Percentiles rank a stretch among this genome's conserved stretches.
Conservation (phyloP, 345 rosid species). For the Gossypium sturtianum region DNA sequence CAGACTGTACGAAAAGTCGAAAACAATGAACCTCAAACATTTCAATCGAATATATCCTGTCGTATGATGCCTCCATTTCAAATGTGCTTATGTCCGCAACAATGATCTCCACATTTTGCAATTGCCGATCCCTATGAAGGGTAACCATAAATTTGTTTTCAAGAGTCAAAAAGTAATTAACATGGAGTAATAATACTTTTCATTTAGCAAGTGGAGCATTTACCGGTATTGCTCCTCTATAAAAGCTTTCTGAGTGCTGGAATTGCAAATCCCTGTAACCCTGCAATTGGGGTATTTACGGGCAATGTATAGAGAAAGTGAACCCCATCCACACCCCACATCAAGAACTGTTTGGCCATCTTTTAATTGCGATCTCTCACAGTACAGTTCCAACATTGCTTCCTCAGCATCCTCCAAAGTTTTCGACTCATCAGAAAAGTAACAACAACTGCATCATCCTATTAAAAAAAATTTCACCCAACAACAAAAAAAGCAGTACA, state of each 20-base stretch:
- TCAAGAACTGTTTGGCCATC: conserved; percentile 81
- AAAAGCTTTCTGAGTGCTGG: conserved; percentile 58
- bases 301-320: conserved; percentile 68
- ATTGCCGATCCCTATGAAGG: conserved; percentile 42
- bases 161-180: neutral
- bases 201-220: neutral
- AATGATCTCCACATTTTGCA: conserved; percentile 64
- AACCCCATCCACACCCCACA: conserved; percentile 94
- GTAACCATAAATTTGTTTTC: neutral
- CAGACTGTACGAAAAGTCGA: neutral
- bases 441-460: conserved; percentile 53
- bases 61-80: conserved; percentile 69
- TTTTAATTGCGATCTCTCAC: conserved; percentile 58
- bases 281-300: conserved; percentile 59
- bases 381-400: conserved; percentile 65
- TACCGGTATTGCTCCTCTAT: conserved; percentile 69
- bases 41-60: conserved; percentile 67
- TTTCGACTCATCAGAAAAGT: conserved; percentile 45
- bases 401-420: conserved; percentile 79
- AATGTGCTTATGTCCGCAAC: conserved; percentile 75
- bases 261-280: conserved; percentile 80
- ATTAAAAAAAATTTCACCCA: neutral
- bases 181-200: neutral
- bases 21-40: conserved; percentile 67
- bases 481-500: neutral